Evolutionary conservation across 148 eudicot genomes (phyloP), one percentile per base, ranked within the genome.

Genomic region (Rhododendron ovatum): DNA sequence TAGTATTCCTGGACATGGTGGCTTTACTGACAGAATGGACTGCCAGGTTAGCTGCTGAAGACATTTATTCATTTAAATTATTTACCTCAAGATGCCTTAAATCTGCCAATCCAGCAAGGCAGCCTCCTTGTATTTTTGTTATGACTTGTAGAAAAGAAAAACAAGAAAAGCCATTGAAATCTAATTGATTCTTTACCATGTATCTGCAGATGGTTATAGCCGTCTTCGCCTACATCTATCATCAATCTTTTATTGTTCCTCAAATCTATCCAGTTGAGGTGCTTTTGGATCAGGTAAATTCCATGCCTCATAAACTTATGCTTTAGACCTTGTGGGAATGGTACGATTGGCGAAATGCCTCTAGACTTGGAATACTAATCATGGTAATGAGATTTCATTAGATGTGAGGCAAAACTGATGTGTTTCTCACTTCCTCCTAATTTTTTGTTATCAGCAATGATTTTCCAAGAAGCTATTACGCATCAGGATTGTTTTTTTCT

Each of bases 1-100:
- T 89, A 97, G 99, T 84, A 97, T 97, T 88, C 99, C 99, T 84
- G 99, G 99, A 63, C 98, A 97, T 88, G 99, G 99, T 85, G 99
- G 98, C 50, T 94, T 97, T 48, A 97, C 99, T 24, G 99, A 97
- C 87, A 87, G 99, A 91, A 97, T 97, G 99, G 99, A 95, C 90
- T 95, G 99, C 91, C 99, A 95, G 98, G 99, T 97, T 85, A 57
- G 89, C 57, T 84, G 85, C 18, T 55, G 61, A 55, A 55, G 59
- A 55, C 20, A 55, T 14, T 55, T 55, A 14, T 55, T 55, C 61
- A 55, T 55, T 55, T 5, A 55, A 55, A 18, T 55, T 55, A 55
- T 17, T 55, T 55, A 17, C 22, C 61, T 55, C 61, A 12, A 15
- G 0, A 55, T 7, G 17, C 61, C 61, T 17, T 55, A 17, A 55